A percentile compares a stretch with the other conserved stretches of the same genome.
Conservation (phyloP, 2,329 filamentous ascomycete genomes). For the Aspergillus sp. region DNA sequence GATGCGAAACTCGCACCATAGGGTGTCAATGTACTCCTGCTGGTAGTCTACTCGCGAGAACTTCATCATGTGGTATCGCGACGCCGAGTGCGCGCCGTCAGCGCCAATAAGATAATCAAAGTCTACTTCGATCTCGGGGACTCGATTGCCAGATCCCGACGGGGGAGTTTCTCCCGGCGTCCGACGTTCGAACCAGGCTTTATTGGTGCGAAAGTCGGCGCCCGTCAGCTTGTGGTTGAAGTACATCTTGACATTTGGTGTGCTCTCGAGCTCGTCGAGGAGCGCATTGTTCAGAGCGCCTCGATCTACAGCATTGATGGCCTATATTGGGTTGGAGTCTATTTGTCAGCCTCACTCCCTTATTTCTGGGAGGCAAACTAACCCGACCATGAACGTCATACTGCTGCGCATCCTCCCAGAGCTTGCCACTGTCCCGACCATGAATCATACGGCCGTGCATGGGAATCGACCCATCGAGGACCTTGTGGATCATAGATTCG, state of each 20-base stretch:
- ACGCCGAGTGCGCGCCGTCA: slow-evolving; percentile 90
- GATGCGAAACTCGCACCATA: slow-evolving; percentile 97
- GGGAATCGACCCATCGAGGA: slow-evolving; percentile 78
- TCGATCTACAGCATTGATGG: slow-evolving; percentile 82
- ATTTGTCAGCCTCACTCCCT: too few relatives aligned
- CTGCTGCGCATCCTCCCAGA: slow-evolving; percentile 77
- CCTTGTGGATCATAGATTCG: slow-evolving; percentile 66
- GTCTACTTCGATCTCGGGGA: slow-evolving; percentile 72
- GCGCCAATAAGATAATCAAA: slow-evolving; percentile 95
- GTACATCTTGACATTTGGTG: slow-evolving; percentile 86
- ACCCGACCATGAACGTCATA: slow-evolving; percentile 90
- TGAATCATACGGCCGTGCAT: slow-evolving; percentile 99
- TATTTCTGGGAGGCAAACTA: slow-evolving; percentile 29
- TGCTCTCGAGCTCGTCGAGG: slow-evolving; percentile 75
- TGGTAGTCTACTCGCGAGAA: slow-evolving; percentile 85
- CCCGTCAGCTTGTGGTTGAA: slow-evolving; percentile 94
- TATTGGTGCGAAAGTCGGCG: slow-evolving; percentile 74
- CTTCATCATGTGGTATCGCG: slow-evolving; percentile 95
- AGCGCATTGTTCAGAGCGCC: slow-evolving; percentile 78
- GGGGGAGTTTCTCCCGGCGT: slow-evolving; percentile 32
- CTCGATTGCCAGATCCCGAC: slow-evolving; percentile 42
- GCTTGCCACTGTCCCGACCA: slow-evolving; percentile 62
- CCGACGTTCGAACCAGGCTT: slow-evolving; percentile 80
- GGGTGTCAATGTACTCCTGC: slow-evolving; percentile 91
- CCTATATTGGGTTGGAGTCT: slow-evolving; percentile 47